Evolutionary conservation across 83 land plant genomes (phyloP), one percentile per base, ranked within the genome.

Genomic region (Diphasiastrum complanatum): DNA sequence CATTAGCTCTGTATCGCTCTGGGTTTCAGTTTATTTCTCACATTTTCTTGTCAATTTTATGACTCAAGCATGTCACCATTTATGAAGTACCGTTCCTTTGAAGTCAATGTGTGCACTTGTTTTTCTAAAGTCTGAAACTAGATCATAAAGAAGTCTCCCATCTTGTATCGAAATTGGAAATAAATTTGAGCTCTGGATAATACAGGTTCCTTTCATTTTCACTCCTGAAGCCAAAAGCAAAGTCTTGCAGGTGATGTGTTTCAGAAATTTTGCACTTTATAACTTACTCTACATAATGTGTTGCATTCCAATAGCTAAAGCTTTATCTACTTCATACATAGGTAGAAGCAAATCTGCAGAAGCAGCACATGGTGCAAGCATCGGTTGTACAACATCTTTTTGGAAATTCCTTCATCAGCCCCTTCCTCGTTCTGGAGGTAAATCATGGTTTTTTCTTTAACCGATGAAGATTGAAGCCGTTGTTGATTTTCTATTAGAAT

Each of bases 141-240:
- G n/a, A n/a, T n/a, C n/a, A n/a, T n/a, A n/a, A n/a, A n/a, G n/a
- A n/a, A n/a, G n/a, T n/a, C n/a, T n/a, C n/a, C n/a, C n/a, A n/a
- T n/a, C n/a, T n/a, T n/a, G n/a, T n/a, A n/a, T n/a, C n/a, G 52
- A 20, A 49, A 12, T 49, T 28, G 23, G 52, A 37, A 16, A 38
- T 22, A 27, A 40, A 33, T 29, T 49, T 63, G 28, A 49, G 24
- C 37, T 43, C 29, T 47, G 18, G 4, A 22, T 63, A n/a, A 34
- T 64, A 45, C 55, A 77, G 79, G 67, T 72, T 24, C 79, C 77
- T 35, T 77, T 72, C 41, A 12, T 72, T 19, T 31, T 72, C 33
- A 60, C 79, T 58, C 71, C 71, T 2, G 71, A 61, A 61, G 76
- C 79, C 30, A 77, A 77, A 61, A 62, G 71, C 67, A 58, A 61